Base-by-base conservation (phyloP, 805 yeast genomes). In the Candida gorgasii region DNA sequence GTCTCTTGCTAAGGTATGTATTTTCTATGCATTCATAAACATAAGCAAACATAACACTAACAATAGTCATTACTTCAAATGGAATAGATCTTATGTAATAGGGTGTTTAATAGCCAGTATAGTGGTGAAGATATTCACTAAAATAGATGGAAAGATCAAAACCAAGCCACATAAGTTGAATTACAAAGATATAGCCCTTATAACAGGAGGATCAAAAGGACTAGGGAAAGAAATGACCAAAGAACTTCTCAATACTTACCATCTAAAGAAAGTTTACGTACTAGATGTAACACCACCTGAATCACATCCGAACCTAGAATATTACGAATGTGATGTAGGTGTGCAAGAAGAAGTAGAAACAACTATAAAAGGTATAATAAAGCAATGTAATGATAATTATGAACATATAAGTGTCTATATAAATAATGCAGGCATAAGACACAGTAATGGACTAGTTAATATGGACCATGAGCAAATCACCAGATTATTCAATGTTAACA, bases 201-300 rank as follows among this genome's bases (percentile, higher is more conserved):
- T 76, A 5, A 76, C 82, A 0, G 84, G 84, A 0, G 82, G 81
- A 0, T 60, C 75, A 12, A 50, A 56, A 23, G 82, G 84, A 0
- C 55, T 78, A n/a, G 84, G 84, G 0, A 48, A 52, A 1, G 72
- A 66, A 36, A 51, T 75, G 4, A 72, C 65, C 3, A 49, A 50
- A 24, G 36, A 17, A 14, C 48, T 75, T 2, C 22, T 57, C 20
- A 58, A 62, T 0, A 45, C 43, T 2, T 49, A 50, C 7, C 28
- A 44, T 6, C 41, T 49, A 8, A 32, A 34, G 20, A 40, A 40
- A 12, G 47, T 43, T 3, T 40, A 47, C 11, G 53, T 69, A 2
- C 36, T 48, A 5, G 52, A 48, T 17, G 22, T 42, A 11, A 14
- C 15, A 26, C 16, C 36, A n/a, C 49, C 49, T 7, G 36, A 40